phyloP scores from a whole-genome alignment of 139 green algal species.

The Pseudopediastrum boryanum region DNA sequence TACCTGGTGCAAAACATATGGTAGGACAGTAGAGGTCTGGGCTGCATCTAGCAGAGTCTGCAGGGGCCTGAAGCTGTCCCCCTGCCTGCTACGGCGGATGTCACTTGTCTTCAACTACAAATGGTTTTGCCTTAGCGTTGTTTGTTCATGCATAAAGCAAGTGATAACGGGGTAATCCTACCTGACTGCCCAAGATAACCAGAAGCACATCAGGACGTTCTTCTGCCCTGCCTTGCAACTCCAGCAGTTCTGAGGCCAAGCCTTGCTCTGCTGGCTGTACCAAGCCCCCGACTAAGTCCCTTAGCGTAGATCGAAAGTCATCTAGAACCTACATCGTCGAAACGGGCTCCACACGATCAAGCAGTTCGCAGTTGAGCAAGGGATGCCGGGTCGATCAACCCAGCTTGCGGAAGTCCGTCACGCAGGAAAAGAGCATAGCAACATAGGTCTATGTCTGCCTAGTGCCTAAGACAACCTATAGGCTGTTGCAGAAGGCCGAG shows the following conservation, averaged over 20 bases:
- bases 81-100: slow-evolving; percentile 1
- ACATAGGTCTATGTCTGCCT: no score
- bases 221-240: not conserved
- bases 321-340: not conserved
- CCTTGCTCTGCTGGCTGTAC: not conserved
- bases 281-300: not conserved
- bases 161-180: not conserved
- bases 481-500: not conserved
- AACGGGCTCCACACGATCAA: no score
- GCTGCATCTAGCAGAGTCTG: not conserved
- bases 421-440: not conserved
- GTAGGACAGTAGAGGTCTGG: not conserved
- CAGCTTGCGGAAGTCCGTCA: not conserved
- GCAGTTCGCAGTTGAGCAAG: no score
- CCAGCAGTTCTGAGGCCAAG: not conserved
- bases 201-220: slow-evolving; percentile 15
- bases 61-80: slow-evolving; percentile 8
- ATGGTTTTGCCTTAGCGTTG: not conserved
- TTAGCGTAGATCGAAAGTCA: not conserved
- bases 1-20: slow-evolving; percentile 29
- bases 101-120: slow-evolving; percentile 25
- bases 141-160: not conserved
- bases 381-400: no score
- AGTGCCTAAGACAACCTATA: not conserved
- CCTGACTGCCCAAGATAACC: slow-evolving; percentile 16